phyloP scores from a whole-genome alignment of 768 basidiomycete genomes.

The Antrodiella citrinella region DNA sequence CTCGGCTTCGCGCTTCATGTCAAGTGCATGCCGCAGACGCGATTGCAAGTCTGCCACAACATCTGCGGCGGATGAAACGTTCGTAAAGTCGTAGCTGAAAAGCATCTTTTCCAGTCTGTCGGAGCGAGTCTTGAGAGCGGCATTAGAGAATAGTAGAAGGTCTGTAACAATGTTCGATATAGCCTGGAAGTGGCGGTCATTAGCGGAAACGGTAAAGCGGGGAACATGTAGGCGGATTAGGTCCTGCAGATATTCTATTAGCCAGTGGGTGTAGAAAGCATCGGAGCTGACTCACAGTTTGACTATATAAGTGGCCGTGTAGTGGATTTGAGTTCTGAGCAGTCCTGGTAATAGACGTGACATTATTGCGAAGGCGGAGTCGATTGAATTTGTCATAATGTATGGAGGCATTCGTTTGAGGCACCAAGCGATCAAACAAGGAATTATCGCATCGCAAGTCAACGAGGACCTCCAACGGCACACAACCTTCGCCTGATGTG shows the following conservation, averaged over 20 bases:
- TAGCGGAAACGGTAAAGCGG: conserved; percentile 80
- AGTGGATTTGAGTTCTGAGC: conserved; percentile 26
- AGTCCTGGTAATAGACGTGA: conserved; percentile 42
- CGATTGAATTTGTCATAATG: conserved; percentile 95
- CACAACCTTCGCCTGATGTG: conserved; percentile 40
- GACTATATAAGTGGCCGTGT: conserved; percentile 49
- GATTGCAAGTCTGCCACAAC: conserved; percentile 69
- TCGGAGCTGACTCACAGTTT: conserved; percentile 40
- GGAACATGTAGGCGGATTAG: conserved; percentile 76
- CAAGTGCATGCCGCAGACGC: conserved; percentile 56
- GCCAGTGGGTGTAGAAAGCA: neutral
- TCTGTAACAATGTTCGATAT: conserved; percentile 85
- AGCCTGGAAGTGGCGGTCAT: conserved; percentile 71
- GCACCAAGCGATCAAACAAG: conserved; percentile 84
- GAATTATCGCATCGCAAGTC: conserved; percentile 77
- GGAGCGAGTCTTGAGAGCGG: conserved; percentile 67
- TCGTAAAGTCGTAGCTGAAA: conserved; percentile 84
- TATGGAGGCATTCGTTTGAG: conserved; percentile 78
- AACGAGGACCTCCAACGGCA: conserved; percentile 88
- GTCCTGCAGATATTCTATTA: conserved; percentile 45
- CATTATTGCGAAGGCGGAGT: conserved; percentile 68
- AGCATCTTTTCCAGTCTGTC: conserved; percentile 76
- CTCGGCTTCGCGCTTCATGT: conserved; percentile 37
- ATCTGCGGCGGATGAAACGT: conserved; percentile 59
- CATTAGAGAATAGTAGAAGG: conserved; percentile 85